Percentiles rank a stretch among this genome's conserved stretches.
These are phyloP conservation scores for Lolium rigidum DNA, from an alignment of 176 grass and related monocot species.

Conservation along the genomic window DNA sequence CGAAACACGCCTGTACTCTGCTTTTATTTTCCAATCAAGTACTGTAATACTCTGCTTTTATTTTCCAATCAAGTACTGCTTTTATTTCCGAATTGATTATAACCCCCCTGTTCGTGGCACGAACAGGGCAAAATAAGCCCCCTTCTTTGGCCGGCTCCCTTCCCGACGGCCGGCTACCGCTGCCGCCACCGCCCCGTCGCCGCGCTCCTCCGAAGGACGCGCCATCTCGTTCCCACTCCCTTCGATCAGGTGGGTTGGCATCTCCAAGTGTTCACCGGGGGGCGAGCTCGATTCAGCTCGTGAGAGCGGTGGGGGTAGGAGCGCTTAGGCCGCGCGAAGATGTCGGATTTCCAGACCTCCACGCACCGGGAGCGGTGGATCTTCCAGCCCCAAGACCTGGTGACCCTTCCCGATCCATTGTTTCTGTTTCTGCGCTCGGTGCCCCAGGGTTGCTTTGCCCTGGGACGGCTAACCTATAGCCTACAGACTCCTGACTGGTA, in stretches of 20 bases:
- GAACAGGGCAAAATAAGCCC: too few relatives aligned
- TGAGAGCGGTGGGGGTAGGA: not conserved
- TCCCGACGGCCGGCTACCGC: not conserved
- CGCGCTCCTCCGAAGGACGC: too few relatives aligned
- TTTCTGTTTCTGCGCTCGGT: not conserved
- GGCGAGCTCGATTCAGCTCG: conserved; percentile 34
- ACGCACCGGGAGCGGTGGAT: conserved; percentile 88
- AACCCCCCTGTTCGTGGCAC: too few relatives aligned
- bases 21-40: not conserved
- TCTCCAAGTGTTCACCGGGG: conserved; percentile 2
- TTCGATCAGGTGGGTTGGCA: not conserved
- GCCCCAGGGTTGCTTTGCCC: conserved; percentile 1
- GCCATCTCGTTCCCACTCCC: too few relatives aligned
- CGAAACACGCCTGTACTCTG: not conserved
- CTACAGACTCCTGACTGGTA: not conserved
- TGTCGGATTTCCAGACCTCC: conserved; percentile 92
- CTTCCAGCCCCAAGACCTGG: conserved; percentile 78
- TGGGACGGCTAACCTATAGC: not conserved
- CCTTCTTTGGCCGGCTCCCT: too few relatives aligned
- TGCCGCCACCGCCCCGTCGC: not conserved
- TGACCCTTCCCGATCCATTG: conserved; percentile 27
- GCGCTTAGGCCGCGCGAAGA: conserved; percentile 37
- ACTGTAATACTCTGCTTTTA: too few relatives aligned
- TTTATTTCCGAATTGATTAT: too few relatives aligned
- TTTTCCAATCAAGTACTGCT: too few relatives aligned